Conservation (phyloP, 768 basidiomycete species). For the Lyophyllum atratum region DNA sequence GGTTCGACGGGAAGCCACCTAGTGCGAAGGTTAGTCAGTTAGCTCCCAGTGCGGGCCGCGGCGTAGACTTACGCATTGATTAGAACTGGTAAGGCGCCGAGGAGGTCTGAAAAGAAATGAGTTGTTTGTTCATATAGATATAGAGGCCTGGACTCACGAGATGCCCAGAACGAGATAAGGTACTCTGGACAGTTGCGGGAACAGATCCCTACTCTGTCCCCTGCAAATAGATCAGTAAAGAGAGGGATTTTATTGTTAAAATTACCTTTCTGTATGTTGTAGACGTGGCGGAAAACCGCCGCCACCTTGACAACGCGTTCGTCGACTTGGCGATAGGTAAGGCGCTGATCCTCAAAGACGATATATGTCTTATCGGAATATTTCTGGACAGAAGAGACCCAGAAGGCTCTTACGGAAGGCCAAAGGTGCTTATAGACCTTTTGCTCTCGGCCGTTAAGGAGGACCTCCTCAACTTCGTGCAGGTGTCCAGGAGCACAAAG, state of each 20-base stretch:
- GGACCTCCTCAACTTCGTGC: conserved; percentile 48
- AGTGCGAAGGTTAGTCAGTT: conserved; percentile 4
- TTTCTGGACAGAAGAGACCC: conserved; percentile 43
- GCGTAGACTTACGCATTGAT: conserved; percentile 64
- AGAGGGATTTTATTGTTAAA: not conserved
- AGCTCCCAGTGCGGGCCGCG: too few species aligned
- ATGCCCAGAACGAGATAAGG: conserved; percentile 62
- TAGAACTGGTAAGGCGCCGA: conserved; percentile 63
- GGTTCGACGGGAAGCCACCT: conserved; percentile 57
- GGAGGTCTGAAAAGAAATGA: conserved; percentile 40
- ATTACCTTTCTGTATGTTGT: conserved; percentile 52
- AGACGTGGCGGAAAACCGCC: conserved; percentile 41
- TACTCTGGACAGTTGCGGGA: conserved; percentile 66
- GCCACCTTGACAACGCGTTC: conserved; percentile 45
- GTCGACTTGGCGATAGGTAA: conserved; percentile 49
- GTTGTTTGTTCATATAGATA: conserved; percentile 7
- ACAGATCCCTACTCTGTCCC: conserved; percentile 61
- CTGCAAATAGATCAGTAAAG: conserved; percentile 24
- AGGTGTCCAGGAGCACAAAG: conserved; percentile 46
- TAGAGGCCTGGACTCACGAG: conserved; percentile 38
- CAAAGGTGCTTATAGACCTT: conserved; percentile 61
- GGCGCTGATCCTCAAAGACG: conserved; percentile 53
- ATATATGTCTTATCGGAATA: conserved; percentile 53
- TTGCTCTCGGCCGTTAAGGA: conserved; percentile 51
- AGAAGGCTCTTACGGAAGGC: conserved; percentile 56